A percentile compares a stretch with the other conserved stretches of the same genome.
Evolutionary conservation across 2,329 filamentous ascomycete species (phyloP).

Genomic region (Corniculantispora saksenae): DNA sequence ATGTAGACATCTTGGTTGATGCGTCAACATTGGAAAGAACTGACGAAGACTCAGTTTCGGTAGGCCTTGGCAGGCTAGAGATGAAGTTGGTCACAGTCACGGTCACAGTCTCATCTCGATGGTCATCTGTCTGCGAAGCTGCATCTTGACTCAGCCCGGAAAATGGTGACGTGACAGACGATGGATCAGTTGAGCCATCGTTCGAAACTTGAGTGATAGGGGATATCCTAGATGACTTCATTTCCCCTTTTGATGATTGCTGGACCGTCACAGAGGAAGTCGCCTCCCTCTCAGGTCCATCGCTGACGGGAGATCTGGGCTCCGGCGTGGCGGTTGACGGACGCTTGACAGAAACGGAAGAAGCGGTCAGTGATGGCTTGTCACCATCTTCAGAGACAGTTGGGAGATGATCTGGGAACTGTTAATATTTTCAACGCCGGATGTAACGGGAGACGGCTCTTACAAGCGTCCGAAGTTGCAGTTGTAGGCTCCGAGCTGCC

Average conservation of each 20-base stretch:
- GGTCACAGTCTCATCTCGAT: not conserved
- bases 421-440: not conserved
- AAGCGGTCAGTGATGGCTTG: not conserved
- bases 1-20: not conserved
- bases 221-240: too few relatives aligned
- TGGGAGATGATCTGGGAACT: not conserved
- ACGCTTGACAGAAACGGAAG: not conserved
- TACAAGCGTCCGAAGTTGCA: not conserved
- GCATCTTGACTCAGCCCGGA: not conserved
- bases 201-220: not conserved
- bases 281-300: conserved; percentile 7
- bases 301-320: conserved; percentile 6
- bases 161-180: not conserved
- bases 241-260: too few relatives aligned
- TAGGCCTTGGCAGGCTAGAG: not conserved
- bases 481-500: not conserved
- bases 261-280: conserved; percentile 4
- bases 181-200: not conserved
- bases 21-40: not conserved
- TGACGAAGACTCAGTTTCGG: not conserved
- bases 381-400: not conserved
- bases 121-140: not conserved
- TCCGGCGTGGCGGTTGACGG: not conserved
- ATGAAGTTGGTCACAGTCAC: conserved; percentile 12
- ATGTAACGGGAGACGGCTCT: not conserved